These are phyloP conservation scores for Cicer bijugum DNA, from an alignment of 306 rosid species.

Conservation along the genomic window DNA sequence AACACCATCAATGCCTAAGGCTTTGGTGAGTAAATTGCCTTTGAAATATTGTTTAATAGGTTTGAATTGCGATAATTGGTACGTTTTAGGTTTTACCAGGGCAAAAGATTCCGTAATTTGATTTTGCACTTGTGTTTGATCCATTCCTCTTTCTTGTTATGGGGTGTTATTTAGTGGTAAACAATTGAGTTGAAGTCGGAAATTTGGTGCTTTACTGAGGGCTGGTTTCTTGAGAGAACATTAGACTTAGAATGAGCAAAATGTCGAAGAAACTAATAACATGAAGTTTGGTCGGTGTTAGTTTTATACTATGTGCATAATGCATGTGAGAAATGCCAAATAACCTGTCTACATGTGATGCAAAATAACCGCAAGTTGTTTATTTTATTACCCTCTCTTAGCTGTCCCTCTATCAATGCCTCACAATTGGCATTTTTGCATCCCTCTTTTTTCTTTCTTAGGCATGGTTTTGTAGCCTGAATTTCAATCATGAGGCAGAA, in stretches of 20 bases:
- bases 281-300: neutral
- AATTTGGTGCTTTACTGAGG: conserved; percentile 5
- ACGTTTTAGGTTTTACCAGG: conserved; percentile 4
- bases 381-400: neutral
- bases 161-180: neutral
- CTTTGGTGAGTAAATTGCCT: conserved; percentile 63
- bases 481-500: neutral
- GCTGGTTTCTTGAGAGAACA: conserved; percentile 20
- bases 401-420: conserved; percentile 19
- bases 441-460: neutral
- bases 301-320: neutral
- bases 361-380: conserved; percentile 23
- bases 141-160: neutral
- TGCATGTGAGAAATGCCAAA: neutral
- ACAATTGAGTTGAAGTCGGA: conserved; percentile 16
- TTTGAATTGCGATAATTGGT: conserved; percentile 33
- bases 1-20: conserved; percentile 87
- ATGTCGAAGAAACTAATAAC: neutral
- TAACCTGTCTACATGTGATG: neutral
- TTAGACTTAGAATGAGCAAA: conserved; percentile 2
- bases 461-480: neutral
- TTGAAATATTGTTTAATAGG: conserved; percentile 37
- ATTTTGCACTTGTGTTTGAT: neutral
- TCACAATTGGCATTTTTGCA: neutral
- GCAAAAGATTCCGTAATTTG: neutral